phyloP scores from a whole-genome alignment of 2,329 filamentous ascomycete species.

The Xylaria sp. region DNA sequence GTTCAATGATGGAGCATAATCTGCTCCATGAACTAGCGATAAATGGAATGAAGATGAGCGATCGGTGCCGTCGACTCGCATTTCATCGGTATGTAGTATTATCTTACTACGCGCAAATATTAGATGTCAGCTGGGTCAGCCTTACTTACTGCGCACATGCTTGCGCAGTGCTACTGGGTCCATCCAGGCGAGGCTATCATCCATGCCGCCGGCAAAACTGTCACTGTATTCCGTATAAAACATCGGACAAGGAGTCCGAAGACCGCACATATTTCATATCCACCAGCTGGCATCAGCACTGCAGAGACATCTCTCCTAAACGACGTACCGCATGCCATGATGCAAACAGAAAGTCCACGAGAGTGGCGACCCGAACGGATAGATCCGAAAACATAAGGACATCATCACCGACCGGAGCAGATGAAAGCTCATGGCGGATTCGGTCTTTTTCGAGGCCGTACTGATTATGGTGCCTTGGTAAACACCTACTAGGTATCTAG shows the following conservation, averaged over 20 bases:
- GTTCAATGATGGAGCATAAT: slow-evolving; percentile 10
- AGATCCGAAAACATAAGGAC: slow-evolving; percentile 22
- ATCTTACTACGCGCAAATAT: background rate
- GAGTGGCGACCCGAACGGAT: slow-evolving; percentile 16
- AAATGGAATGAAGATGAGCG: background rate
- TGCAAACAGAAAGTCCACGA: background rate
- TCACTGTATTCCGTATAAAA: no score
- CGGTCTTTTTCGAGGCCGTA: background rate
- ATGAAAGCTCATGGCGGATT: background rate
- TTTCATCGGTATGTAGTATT: background rate
- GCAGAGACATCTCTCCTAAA: background rate
- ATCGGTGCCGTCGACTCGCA: background rate
- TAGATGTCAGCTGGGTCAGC: slow-evolving; percentile 12
- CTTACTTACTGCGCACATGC: slow-evolving; percentile 3
- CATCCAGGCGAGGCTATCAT: slow-evolving; percentile 14
- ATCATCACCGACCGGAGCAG: slow-evolving; percentile 9
- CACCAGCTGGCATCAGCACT: background rate
- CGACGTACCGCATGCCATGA: slow-evolving; percentile 10
- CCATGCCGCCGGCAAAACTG: background rate
- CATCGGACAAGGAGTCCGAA: background rate
- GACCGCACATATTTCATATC: background rate
- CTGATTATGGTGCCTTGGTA: slow-evolving; percentile 1
- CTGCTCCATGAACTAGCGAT: background rate
- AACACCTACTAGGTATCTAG: background rate
- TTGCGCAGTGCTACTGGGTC: background rate